Percentiles rank a stretch among this genome's conserved stretches.
These are phyloP conservation scores for Emmonsiellopsis sp. DNA, from an alignment of 2,329 filamentous ascomycete genomes.

Conservation along the genomic window DNA sequence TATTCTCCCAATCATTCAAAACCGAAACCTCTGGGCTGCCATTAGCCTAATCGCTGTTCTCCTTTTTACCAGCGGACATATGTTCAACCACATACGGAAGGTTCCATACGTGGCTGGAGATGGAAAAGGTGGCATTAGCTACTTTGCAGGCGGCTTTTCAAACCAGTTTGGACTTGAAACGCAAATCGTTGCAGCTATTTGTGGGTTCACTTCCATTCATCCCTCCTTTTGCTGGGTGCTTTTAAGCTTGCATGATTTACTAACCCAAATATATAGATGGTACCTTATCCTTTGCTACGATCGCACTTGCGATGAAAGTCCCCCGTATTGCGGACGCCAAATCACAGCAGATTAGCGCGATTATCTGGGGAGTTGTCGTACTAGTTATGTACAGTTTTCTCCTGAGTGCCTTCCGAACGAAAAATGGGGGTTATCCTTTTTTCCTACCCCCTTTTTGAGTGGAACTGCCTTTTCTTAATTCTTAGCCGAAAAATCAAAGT, in stretches of 20 bases:
- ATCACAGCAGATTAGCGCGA: slow-evolving; percentile 68
- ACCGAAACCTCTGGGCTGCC: slow-evolving; percentile 88
- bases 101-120: slow-evolving; percentile 85
- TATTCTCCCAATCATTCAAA: slow-evolving; percentile 71
- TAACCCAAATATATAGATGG: slow-evolving; percentile 45
- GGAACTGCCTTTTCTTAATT: not conserved
- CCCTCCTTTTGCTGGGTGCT: slow-evolving; percentile 14
- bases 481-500: not conserved
- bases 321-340: slow-evolving; percentile 74
- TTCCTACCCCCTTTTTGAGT: slow-evolving; percentile 78
- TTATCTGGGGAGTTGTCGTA: slow-evolving; percentile 68
- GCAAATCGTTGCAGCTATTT: slow-evolving; percentile 86
- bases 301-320: slow-evolving; percentile 83
- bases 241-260: not conserved
- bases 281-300: slow-evolving; percentile 77
- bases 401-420: slow-evolving; percentile 83
- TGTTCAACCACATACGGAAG: slow-evolving; percentile 98
- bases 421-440: slow-evolving; percentile 94
- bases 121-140: slow-evolving; percentile 74
- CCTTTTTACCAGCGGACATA: slow-evolving; percentile 90
- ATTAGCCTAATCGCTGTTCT: slow-evolving; percentile 81
- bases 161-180: slow-evolving; percentile 92
- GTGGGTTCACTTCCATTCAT: slow-evolving; percentile 47
- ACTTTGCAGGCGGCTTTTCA: slow-evolving; percentile 87
- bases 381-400: slow-evolving; percentile 88